Conservation (phyloP, 2,329 filamentous ascomycete species). For the Neoscytalidium dimidiatum region DNA sequence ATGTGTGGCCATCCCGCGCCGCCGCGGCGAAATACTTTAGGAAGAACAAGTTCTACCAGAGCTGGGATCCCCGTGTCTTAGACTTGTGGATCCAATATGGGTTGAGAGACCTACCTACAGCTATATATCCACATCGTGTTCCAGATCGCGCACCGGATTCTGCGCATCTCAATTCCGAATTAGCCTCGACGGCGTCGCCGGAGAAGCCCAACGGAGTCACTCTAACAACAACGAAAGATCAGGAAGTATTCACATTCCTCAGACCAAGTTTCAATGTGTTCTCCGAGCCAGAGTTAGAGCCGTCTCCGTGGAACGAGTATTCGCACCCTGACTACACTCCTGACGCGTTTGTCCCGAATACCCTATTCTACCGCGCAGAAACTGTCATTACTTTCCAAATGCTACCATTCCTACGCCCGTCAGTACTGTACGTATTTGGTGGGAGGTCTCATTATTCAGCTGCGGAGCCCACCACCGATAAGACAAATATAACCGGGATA, state of each 20-base stretch:
- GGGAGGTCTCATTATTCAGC: slow-evolving; percentile 58
- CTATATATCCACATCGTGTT: slow-evolving; percentile 46
- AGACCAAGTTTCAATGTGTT: slow-evolving; percentile 57
- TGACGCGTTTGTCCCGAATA: slow-evolving; percentile 33
- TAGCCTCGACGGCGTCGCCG: slow-evolving; percentile 24
- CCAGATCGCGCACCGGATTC: background rate
- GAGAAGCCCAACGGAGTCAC: slow-evolving; percentile 68
- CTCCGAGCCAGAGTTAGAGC: background rate
- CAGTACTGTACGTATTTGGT: slow-evolving; percentile 71
- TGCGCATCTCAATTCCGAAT: too few relatives aligned
- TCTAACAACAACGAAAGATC: slow-evolving; percentile 79
- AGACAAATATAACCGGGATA: slow-evolving; percentile 64
- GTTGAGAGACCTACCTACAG: slow-evolving; percentile 68
- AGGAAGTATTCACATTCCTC: slow-evolving; percentile 80
- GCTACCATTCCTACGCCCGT: slow-evolving; percentile 64
- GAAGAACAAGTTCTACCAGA: slow-evolving; percentile 72
- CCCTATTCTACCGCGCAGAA: slow-evolving; percentile 69
- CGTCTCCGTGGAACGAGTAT: slow-evolving; percentile 21
- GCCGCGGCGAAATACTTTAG: slow-evolving; percentile 68
- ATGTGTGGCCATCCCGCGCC: slow-evolving; percentile 76
- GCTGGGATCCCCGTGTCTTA: slow-evolving; percentile 81
- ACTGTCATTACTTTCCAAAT: slow-evolving; percentile 56
- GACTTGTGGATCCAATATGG: slow-evolving; percentile 73
- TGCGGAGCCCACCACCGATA: slow-evolving; percentile 53
- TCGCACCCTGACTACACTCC: slow-evolving; percentile 28